phyloP scores from a whole-genome alignment of 257 asterid species.

The Solanum verrucosum region DNA sequence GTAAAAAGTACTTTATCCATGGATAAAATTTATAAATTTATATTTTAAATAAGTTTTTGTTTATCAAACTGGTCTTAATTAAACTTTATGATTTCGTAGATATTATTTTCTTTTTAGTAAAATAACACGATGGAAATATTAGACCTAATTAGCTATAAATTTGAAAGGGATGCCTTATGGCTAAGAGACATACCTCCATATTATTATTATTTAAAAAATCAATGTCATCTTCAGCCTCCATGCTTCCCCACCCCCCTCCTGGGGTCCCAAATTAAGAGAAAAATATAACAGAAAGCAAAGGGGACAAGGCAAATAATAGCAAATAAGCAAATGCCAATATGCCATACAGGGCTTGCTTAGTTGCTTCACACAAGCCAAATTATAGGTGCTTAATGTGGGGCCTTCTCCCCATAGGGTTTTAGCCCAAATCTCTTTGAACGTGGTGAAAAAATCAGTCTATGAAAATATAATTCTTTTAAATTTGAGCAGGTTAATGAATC shows the following conservation, averaged over 20 bases:
- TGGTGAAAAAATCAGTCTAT: not conserved
- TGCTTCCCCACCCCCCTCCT: not conserved
- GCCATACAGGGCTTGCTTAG: not conserved
- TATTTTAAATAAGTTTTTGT: not conserved
- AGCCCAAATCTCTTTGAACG: not conserved
- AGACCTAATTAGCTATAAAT: not conserved
- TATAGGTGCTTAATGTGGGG: not conserved
- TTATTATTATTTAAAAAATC: not conserved
- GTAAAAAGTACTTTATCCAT: not conserved
- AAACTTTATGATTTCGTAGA: not conserved
- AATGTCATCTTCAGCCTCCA: not conserved
- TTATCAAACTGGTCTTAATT: not conserved
- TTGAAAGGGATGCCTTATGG: not conserved
- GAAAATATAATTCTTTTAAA: not conserved
- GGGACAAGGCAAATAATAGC: conserved; percentile 2
- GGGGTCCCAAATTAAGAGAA: not conserved
- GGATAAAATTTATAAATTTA: too few species aligned
- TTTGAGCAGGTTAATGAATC: not conserved
- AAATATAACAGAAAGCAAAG: not conserved
- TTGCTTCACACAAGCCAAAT: not conserved
- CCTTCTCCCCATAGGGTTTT: not conserved
- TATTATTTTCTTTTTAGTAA: not conserved
- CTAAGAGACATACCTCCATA: not conserved
- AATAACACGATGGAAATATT: not conserved
- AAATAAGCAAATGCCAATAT: not conserved